Conservation (phyloP, 768 basidiomycete species). For the Agrocybe praecox region DNA sequence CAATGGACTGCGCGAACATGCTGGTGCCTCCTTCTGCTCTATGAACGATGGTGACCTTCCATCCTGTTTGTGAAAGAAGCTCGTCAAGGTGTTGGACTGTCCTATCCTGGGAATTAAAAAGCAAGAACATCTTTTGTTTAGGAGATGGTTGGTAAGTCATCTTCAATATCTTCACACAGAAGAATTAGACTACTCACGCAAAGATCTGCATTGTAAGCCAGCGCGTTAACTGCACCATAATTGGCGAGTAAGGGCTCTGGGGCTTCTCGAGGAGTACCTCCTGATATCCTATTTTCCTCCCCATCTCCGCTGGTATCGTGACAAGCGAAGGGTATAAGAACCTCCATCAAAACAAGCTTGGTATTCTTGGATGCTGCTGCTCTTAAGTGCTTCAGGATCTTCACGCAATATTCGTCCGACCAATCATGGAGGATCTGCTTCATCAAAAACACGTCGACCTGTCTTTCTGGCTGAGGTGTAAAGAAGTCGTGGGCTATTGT, state of each 20-base stretch:
- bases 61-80: conserved; percentile 32
- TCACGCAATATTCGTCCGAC: conserved; percentile 46
- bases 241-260: conserved; percentile 40
- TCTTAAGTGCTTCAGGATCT: conserved; percentile 39
- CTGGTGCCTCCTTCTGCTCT: neutral
- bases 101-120: conserved; percentile 41
- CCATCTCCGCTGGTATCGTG: conserved; percentile 23
- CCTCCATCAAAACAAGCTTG: conserved; percentile 43
- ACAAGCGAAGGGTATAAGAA: conserved; percentile 38
- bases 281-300: conserved; percentile 17
- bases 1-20: neutral
- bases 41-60: conserved; percentile 15
- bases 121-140: conserved; percentile 37
- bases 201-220: conserved; percentile 36
- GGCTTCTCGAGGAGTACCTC: conserved; percentile 23
- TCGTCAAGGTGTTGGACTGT: conserved; percentile 32
- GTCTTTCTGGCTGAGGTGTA: conserved; percentile 40
- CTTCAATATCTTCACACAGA: neutral
- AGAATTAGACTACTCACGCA: conserved; percentile 24
- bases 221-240: conserved; percentile 37
- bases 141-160: neutral
- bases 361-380: conserved; percentile 35
- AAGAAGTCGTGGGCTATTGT: conserved; percentile 32
- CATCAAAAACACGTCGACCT: conserved; percentile 56
- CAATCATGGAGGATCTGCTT: conserved; percentile 67